Evolutionary conservation across 176 grass and related monocot species (phyloP).

Genomic region (Phragmites australis): DNA sequence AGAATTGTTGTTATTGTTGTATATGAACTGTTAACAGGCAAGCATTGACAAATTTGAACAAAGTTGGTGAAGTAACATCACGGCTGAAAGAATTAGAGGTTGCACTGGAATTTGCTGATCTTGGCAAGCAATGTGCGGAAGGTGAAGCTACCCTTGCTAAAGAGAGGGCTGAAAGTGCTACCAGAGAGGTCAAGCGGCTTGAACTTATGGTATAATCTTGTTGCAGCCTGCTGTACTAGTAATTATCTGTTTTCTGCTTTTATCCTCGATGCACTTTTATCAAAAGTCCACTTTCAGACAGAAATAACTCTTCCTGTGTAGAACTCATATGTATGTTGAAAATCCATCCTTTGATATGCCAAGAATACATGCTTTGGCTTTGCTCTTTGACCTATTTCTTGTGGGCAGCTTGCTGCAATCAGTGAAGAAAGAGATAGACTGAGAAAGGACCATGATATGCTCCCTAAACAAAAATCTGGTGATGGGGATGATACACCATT

Average conservation of each 20-base stretch:
- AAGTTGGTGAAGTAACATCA: conserved; percentile 79
- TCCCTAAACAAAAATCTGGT: conserved; percentile 48
- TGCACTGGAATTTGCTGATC: conserved; percentile 64
- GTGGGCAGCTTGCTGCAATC: conserved; percentile 74
- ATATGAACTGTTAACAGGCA: conserved; percentile 68
- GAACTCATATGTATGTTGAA: conserved; percentile 12
- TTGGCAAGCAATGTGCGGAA: conserved; percentile 79
- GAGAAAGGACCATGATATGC: conserved; percentile 47
- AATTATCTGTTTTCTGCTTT: conserved; percentile 22
- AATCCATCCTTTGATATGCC: not conserved
- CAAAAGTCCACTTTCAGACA: not conserved
- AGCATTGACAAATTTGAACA: conserved; percentile 70
- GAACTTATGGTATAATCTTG: conserved; percentile 67
- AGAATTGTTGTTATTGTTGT: too few relatives aligned
- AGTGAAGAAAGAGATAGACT: conserved; percentile 88
- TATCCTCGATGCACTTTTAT: not conserved
- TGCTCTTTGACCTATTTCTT: conserved; percentile 40
- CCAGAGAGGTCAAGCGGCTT: conserved; percentile 72
- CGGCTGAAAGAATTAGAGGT: conserved; percentile 80
- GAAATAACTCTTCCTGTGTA: conserved; percentile 12
- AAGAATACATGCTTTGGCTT: conserved; percentile 21
- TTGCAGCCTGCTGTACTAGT: conserved; percentile 16
- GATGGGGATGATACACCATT: conserved; percentile 47
- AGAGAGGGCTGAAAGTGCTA: conserved; percentile 66
- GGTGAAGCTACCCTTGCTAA: conserved; percentile 70